Evolutionary conservation across 2,329 filamentous ascomycete species (phyloP).

Genomic region (Zymoseptoria pseudotritici): DNA sequence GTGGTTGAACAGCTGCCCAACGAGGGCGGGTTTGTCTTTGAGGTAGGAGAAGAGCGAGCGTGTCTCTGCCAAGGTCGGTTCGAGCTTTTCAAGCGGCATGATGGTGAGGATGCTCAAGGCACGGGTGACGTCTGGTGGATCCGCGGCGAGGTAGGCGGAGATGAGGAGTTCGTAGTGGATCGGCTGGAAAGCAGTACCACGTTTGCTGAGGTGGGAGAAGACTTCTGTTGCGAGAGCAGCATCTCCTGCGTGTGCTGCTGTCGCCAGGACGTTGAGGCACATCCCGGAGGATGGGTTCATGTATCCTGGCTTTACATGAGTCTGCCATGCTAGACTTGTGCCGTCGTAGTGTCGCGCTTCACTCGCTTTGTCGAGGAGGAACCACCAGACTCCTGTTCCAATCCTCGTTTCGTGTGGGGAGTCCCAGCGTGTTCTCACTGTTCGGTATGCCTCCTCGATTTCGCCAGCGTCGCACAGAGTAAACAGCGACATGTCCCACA

Average conservation of each 20-base stretch:
- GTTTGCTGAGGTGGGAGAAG: slow-evolving; percentile 56
- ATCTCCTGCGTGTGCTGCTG: slow-evolving; percentile 64
- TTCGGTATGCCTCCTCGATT: slow-evolving; percentile 65
- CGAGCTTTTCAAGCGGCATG: slow-evolving; percentile 59
- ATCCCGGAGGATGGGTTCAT: slow-evolving; percentile 58
- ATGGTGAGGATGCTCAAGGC: slow-evolving; percentile 65
- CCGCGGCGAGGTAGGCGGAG: slow-evolving; percentile 56
- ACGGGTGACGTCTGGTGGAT: slow-evolving; percentile 50
- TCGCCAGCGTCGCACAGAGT: slow-evolving; percentile 64
- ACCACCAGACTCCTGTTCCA: slow-evolving; percentile 56
- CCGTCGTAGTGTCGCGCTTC: slow-evolving; percentile 52
- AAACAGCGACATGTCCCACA: slow-evolving; percentile 71
- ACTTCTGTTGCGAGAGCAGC: slow-evolving; percentile 61
- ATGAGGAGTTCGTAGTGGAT: slow-evolving; percentile 77
- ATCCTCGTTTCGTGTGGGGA: slow-evolving; percentile 34
- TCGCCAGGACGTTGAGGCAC: slow-evolving; percentile 61
- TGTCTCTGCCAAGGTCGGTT: slow-evolving; percentile 53
- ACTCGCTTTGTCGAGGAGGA: slow-evolving; percentile 69
- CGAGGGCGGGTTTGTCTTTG: slow-evolving; percentile 37
- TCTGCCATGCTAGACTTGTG: slow-evolving; percentile 64
- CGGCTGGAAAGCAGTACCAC: slow-evolving; percentile 50
- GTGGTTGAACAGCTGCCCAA: slow-evolving; percentile 47
- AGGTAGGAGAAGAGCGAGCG: slow-evolving; percentile 55
- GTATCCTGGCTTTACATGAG: slow-evolving; percentile 51
- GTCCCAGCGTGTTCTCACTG: slow-evolving; percentile 55